A percentile compares a stretch with the other conserved stretches of the same genome.
These are phyloP conservation scores for Jackrogersella minutella DNA, from an alignment of 495 filamentous ascomycete genomes.

Conservation along the genomic window DNA sequence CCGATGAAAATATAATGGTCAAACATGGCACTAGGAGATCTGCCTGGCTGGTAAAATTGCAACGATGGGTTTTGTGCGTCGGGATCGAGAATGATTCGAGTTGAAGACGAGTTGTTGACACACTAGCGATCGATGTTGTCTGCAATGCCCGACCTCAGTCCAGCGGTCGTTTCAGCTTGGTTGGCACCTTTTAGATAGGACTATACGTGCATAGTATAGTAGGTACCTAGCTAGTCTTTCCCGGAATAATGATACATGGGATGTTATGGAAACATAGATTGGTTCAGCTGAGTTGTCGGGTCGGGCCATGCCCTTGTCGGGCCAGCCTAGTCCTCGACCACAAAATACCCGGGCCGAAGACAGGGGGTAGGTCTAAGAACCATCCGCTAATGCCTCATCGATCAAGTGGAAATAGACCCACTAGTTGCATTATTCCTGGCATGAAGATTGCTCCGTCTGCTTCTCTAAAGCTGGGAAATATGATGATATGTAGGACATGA, in stretches of 20 bases:
- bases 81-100: constrained; percentile 15
- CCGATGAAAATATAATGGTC: constrained; percentile 13
- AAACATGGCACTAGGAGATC: constrained; percentile 17
- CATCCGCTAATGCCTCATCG: constrained; percentile 14
- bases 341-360: constrained; percentile 33
- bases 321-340: constrained; percentile 6
- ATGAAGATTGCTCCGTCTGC: constrained; percentile 1
- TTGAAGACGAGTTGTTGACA: constrained; percentile 4
- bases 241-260: not conserved
- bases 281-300: constrained; percentile 25
- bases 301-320: constrained; percentile 29
- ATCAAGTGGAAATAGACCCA: constrained; percentile 6
- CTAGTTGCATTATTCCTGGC: constrained; percentile 10
- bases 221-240: no score
- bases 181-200: constrained; percentile 1
- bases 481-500: constrained; percentile 9
- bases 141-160: constrained; percentile 4
- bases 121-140: not conserved
- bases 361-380: constrained; percentile 19
- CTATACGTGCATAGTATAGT: no score
- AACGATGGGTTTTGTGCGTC: constrained; percentile 10
- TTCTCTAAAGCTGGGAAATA: not conserved
- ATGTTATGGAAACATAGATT: not conserved
- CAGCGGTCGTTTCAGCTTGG: constrained; percentile 17
- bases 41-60: constrained; percentile 14